Evolutionary conservation across 2,329 filamentous ascomycete genomes (phyloP), one percentile per base, ranked within the genome.

Genomic region (Aureobasidium pullulans): DNA sequence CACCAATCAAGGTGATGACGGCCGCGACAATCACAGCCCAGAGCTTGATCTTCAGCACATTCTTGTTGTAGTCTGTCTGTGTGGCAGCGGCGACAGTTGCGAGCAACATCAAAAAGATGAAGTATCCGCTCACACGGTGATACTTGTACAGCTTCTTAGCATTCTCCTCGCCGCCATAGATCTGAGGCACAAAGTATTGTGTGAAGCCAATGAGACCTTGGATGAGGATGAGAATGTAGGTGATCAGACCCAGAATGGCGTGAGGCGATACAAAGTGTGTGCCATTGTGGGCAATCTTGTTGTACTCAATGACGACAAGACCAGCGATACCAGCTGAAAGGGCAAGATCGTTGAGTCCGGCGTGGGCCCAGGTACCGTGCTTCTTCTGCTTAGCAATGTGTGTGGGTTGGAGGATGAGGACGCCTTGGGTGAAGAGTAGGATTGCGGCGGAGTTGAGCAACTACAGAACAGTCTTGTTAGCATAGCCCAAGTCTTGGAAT

Each of bases 121-220:
- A 64, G 70, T 99, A 97, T 2, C 93, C 94, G 23, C 79, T 81
- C 57, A 82, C 75, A 32, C 93, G 84, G 72, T 97, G 94, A 68
- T 92, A 96, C 75, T 96, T 96, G 80, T 93, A 97, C 43, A 96
- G 72, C 28, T 79, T 79, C 80, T 92, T 95, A 19, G 91, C 93
- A 3, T 84, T 85, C 29, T 89, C 85, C 63, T 87, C 84, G 59
- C 89, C 85, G 5, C 92, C 92, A 67, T 93, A 95, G 1, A 96
- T 67, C 0, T 70, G 69, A 0, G 92, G 92, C 2, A 83, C 77
- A 61, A 84, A 90, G 78, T 87, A 96, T 76, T 94, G 89, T 34
- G 89, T 88, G 63, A 95, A 83, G 15, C 94, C 93, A 32, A 96
- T 82, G 1, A 87, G 52, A 46, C 89, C 86, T 75, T 97, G 94